Evolutionary conservation across 306 rosid species (phyloP), one percentile per base, ranked within the genome.

Genomic region (Medicago ruthenica): DNA sequence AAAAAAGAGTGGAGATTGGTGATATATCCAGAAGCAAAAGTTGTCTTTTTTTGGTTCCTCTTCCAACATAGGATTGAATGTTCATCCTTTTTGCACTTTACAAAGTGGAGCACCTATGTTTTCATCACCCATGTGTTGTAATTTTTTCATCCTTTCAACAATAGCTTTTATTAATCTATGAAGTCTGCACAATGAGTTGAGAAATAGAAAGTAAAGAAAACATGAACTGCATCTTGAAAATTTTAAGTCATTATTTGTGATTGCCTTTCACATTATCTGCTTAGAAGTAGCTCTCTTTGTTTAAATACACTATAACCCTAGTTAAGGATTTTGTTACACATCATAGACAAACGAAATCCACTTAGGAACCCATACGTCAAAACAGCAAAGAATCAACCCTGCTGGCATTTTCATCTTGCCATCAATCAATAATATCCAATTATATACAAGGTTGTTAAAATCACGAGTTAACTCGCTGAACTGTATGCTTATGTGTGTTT

Each of bases 61-160:
- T 31, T 79, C 75, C 64, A 44, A 59, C 67, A 59, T 68, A 22
- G 58, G 76, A 64, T 48, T 54, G 57, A 66, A 62, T 42, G 78
- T 73, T 76, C 62, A 79, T 78, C 78, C 61, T 37, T 34, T 20
- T 57, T 7, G 27, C 76, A 60, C 66, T 27, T 72, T 69, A 48
- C 75, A 17, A 44, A 31, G 64, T 71, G 36, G 16, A 41, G 62
- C 68, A 65, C 69, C 71, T 41, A 15, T 76, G 68, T 73, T 55
- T 78, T 78, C 9, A 74, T 64, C 83, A 74, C 51, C 77, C 80
- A 40, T 41, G 73, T 78, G 83, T 82, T 83, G 86, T 83, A 78
- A 83, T 55, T 5, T 57, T n/a, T 36, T 9, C 8, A 3, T 15
- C 44, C n/a, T 54, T 53, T 24, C 8, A n/a, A 66, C 41, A 31